These are phyloP conservation scores for Mycena filopes DNA, from an alignment of 768 basidiomycete genomes.

Conservation along the genomic window DNA sequence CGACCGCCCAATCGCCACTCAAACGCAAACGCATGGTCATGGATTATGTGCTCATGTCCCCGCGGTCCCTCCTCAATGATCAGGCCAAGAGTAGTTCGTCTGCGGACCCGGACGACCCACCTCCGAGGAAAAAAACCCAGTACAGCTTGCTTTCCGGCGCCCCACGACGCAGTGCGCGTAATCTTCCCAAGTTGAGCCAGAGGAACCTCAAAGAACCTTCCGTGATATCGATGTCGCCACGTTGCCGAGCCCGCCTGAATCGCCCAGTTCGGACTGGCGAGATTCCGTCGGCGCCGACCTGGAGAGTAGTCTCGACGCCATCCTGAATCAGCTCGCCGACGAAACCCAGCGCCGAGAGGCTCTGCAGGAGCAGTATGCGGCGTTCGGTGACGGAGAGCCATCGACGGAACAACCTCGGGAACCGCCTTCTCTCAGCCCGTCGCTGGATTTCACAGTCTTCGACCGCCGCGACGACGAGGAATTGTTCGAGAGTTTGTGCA, in stretches of 20 bases:
- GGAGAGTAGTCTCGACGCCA: slow-evolving; percentile 6
- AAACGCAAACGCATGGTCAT: slow-evolving; percentile 2
- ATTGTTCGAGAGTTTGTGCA: neutral
- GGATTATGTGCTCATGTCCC: neutral
- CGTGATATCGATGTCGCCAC: neutral
- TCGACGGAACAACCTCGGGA: neutral
- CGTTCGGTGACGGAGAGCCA: neutral
- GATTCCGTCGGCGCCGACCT: slow-evolving; percentile 7
- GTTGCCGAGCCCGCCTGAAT: neutral
- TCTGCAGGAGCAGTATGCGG: slow-evolving; percentile 5
- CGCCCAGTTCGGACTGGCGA: neutral
- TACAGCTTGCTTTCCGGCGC: neutral
- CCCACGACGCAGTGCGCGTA: neutral
- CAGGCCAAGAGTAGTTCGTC: neutral
- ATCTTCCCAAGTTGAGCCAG: no score
- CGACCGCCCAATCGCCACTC: neutral
- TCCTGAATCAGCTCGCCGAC: slow-evolving; percentile 14
- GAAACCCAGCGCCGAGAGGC: slow-evolving; percentile 6
- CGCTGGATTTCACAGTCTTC: no score
- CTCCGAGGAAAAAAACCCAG: neutral
- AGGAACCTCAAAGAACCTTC: no score
- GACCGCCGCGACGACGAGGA: slow-evolving; percentile 8
- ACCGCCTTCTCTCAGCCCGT: no score
- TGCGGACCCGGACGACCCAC: neutral
- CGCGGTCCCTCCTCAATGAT: neutral